Evolutionary conservation across 352 stramenopile genomes (phyloP).

Genomic region (Phytophthora gonapodyides): DNA sequence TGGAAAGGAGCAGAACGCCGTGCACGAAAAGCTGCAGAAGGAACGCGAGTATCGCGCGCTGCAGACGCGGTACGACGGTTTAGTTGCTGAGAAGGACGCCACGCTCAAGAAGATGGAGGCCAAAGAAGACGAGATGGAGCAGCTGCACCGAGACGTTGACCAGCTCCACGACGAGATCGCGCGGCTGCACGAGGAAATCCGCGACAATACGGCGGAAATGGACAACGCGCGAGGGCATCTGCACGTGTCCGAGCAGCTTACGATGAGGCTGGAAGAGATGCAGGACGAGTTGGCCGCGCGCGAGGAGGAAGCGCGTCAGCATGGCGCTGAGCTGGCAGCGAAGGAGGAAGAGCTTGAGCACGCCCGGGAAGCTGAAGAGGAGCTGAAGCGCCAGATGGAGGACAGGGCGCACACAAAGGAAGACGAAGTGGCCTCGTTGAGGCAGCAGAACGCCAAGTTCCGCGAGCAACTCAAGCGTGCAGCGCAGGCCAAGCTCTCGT

Average conservation of each 20-base stretch:
- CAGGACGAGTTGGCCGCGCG: slow-evolving; percentile 40
- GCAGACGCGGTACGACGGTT: slow-evolving; percentile 35
- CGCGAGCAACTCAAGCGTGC: slow-evolving; percentile 33
- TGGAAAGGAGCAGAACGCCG: slow-evolving; percentile 48
- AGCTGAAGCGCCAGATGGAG: slow-evolving; percentile 31
- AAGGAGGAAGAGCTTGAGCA: slow-evolving; percentile 35
- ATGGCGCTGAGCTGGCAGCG: slow-evolving; percentile 36
- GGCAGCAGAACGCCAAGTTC: slow-evolving; percentile 35
- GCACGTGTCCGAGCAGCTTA: slow-evolving; percentile 51
- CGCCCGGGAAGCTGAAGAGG: slow-evolving; percentile 16
- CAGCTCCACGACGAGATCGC: slow-evolving; percentile 36
- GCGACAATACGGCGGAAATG: slow-evolving; percentile 50
- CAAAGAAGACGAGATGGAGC: slow-evolving; percentile 34
- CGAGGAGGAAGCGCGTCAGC: slow-evolving; percentile 36
- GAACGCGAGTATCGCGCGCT: slow-evolving; percentile 51
- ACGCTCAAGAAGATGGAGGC: slow-evolving; percentile 28
- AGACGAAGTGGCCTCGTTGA: slow-evolving; percentile 32
- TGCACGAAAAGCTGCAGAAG: slow-evolving; percentile 61
- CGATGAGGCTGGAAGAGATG: slow-evolving; percentile 47
- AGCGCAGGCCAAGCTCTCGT: slow-evolving; percentile 30
- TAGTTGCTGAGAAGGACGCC: slow-evolving; percentile 32
- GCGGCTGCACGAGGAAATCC: slow-evolving; percentile 40
- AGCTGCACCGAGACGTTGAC: slow-evolving; percentile 31
- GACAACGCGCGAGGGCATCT: slow-evolving; percentile 43
- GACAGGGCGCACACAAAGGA: slow-evolving; percentile 32